Percentiles rank a stretch among this genome's conserved stretches.
phyloP scores from a whole-genome alignment of 2,329 filamentous ascomycete genomes.

The Scedosporium dehoogii region DNA sequence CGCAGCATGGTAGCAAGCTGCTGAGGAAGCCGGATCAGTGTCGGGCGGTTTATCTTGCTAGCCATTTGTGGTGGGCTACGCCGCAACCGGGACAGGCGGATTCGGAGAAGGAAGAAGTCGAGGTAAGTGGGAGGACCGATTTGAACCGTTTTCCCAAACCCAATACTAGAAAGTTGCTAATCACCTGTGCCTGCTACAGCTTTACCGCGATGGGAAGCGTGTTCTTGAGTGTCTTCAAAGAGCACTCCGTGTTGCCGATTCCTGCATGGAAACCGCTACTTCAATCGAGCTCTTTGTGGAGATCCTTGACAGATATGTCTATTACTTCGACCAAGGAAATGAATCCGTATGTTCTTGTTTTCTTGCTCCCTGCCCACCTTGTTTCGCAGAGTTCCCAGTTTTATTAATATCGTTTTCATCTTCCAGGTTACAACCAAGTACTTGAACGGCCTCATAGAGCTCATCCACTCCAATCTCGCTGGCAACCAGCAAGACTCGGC shows the following conservation, averaged over 20 bases:
- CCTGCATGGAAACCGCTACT: slow-evolving; percentile 96
- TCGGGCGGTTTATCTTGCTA: slow-evolving; percentile 89
- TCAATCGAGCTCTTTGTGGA: slow-evolving; percentile 98
- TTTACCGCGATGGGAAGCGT: slow-evolving; percentile 94
- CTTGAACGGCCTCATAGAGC: slow-evolving; percentile 92
- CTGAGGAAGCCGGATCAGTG: slow-evolving; percentile 98
- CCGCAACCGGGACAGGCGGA: slow-evolving; percentile 70
- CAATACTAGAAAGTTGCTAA: slow-evolving; percentile 6
- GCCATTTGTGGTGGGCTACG: slow-evolving; percentile 95
- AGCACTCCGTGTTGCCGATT: slow-evolving; percentile 89
- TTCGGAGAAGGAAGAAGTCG: slow-evolving; percentile 53
- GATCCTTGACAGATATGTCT: slow-evolving; percentile 95
- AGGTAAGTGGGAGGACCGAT: slow-evolving; percentile 38
- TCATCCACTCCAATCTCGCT: slow-evolving; percentile 92
- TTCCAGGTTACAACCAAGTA: slow-evolving; percentile 82
- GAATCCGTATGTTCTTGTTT: slow-evolving; percentile 57
- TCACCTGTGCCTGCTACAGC: slow-evolving; percentile 36
- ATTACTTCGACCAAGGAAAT: slow-evolving; percentile 99
- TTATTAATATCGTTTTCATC: slow-evolving; percentile 15
- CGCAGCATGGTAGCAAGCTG: slow-evolving; percentile 91
- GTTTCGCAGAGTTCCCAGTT: no score
- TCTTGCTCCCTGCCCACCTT: not conserved
- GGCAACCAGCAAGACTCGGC: slow-evolving; percentile 74
- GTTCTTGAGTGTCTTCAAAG: slow-evolving; percentile 94
- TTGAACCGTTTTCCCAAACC: not conserved